Base-by-base conservation (phyloP, 2,329 filamentous ascomycete genomes). In the Penicillium vulpinum region DNA sequence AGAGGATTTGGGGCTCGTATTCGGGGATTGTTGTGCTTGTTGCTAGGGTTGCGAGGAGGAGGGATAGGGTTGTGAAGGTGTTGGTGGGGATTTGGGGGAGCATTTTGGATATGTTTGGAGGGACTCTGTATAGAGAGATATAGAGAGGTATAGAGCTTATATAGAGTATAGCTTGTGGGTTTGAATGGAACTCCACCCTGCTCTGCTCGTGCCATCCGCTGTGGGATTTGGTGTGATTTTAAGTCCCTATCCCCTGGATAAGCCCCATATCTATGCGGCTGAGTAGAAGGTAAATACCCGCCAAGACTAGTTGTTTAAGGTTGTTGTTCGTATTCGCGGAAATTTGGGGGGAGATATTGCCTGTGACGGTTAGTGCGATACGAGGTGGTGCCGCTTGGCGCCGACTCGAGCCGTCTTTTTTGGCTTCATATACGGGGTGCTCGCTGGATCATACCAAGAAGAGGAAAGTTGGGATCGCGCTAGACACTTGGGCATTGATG, bases 361-460 rank as follows among this genome's bases (percentile, higher is more conserved):
- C 2, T 29, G 40, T 50, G 36, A 29, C 21, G 47, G 46, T 28
- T 33, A n/a, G 43, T 6, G 4, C 28, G 16, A 62, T 62, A 63
- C 62, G 62, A 62, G 60, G 29, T 47, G 35, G 38, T 46, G 47
- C 16, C 39, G 31, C 58, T 62, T 63, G 53, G 60, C 61, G 31
- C 28, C 35, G 51, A 28, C 54, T 62, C 56, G 46, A 62, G 60
- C 53, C 60, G 53, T 55, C 46, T 58, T 52, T 53, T 51, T 21
- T 5, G 22, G 16, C 1, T 40, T 47, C 3, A 9, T 53, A 39
- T 51, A 51, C 28, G 36, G 26, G 31, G 15, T 53, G 18, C 21
- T 41, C 15, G 48, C n/a, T 5, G 1, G 2, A 31, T 40, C 0
- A 9, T 21, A 15, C n/a, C 9, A n/a, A 26, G 33, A 26, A 48